Conservation (phyloP, 768 basidiomycete species). For the Russula griseocarnosa region DNA sequence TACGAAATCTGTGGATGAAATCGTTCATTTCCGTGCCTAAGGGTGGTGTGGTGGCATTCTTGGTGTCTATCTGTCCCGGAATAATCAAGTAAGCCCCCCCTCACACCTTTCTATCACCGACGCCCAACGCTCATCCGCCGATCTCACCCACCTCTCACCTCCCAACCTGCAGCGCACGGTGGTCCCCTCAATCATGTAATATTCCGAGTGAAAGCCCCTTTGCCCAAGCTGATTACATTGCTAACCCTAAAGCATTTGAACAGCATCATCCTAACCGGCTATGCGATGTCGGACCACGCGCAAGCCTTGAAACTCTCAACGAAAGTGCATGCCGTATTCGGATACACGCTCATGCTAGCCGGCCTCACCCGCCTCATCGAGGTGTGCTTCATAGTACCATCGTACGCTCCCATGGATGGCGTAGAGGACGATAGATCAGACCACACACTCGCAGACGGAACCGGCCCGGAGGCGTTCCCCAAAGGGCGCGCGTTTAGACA, state of each 20-base stretch:
- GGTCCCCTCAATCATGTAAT: conserved; percentile 77
- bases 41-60: conserved; percentile 94
- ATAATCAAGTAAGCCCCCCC: conserved; percentile 55
- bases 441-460: conserved; percentile 53
- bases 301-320: conserved; percentile 84
- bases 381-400: conserved; percentile 67
- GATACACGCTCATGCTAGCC: conserved; percentile 80
- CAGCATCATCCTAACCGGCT: conserved; percentile 87
- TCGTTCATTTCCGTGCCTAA: conserved; percentile 31
- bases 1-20: neutral
- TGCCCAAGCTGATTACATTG: neutral
- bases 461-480: conserved; percentile 32
- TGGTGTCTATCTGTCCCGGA: conserved; percentile 76
- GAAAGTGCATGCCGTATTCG: conserved; percentile 80
- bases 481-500: conserved; percentile 67
- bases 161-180: conserved; percentile 54
- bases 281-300: conserved; percentile 88
- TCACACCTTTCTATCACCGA: conserved; percentile 12
- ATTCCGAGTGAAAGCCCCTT: conserved; percentile 11
- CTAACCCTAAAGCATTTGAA: neutral
- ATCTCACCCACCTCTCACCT: neutral
- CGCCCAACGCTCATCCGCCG: neutral
- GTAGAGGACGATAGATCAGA: conserved; percentile 61
- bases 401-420: conserved; percentile 33
- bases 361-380: conserved; percentile 78